phyloP scores from a whole-genome alignment of 2,329 filamentous ascomycete species.

The Neonectria ditissima region DNA sequence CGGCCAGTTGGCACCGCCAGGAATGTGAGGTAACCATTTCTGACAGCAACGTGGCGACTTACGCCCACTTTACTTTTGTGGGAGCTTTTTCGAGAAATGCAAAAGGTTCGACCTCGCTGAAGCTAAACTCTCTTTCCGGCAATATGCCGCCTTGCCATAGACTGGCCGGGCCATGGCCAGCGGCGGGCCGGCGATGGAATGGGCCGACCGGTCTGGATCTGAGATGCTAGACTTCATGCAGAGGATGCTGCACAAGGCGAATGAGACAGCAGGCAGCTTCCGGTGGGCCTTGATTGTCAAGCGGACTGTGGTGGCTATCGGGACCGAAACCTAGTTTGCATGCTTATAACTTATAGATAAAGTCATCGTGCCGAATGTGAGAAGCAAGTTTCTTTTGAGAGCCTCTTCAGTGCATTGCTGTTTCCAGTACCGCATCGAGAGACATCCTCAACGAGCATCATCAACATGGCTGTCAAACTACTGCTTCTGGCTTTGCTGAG shows the following conservation, averaged over 20 bases:
- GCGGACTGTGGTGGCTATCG: background rate
- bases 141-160: background rate
- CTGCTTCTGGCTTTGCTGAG: background rate
- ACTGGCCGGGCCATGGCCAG: background rate
- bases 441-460: background rate
- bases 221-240: background rate
- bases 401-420: background rate
- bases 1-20: background rate
- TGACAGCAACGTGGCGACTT: background rate
- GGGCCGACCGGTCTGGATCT: background rate
- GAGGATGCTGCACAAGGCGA: background rate
- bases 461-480: background rate
- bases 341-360: background rate
- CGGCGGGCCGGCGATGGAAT: background rate
- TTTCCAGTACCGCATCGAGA: background rate
- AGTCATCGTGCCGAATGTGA: background rate
- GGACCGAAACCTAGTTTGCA: background rate
- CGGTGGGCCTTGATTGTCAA: background rate
- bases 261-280: background rate
- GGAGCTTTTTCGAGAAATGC: background rate
- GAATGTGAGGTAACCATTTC: background rate
- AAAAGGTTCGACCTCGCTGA: background rate
- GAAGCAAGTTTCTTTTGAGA: background rate
- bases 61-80: background rate
- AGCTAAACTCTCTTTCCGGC: background rate